Evolutionary conservation across 208 protist species (phyloP), one percentile per base, ranked within the genome.

Genomic region (Porcisia hertigi): DNA sequence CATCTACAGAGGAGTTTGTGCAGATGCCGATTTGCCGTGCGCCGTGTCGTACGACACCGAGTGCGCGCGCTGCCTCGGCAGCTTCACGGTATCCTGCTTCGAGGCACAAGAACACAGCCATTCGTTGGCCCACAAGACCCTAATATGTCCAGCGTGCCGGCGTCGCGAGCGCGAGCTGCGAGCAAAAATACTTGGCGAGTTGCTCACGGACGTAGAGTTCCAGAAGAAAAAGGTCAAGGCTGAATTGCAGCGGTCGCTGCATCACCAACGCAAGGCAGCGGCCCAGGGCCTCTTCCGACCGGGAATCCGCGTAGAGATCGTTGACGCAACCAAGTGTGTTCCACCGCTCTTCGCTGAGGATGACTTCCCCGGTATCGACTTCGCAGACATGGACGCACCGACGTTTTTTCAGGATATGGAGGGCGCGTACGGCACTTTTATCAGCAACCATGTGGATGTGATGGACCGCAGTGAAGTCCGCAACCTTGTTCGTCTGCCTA

Each of bases 361-460:
- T 20, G 90, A 95, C 75, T 96, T 96, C 72, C 90, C 93, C 23
- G 88, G 87, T 34, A 69, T 97, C 7, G 62, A 71, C n/a, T 97
- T 97, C 81, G 85, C 86, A 6, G 90, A 95, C 76, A 88, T 95
- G 77, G 76, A 80, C 5, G 74, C 55, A 36, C 84, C 88, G 0
- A 71, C 75, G 36, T 91, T 91, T 71, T 90, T 88, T 58, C 53
- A 77, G 34, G 65, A 77, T 18, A 84, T 97, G 78, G 81, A 94
- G 20, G 90, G 88, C 9, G 91, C 90, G 16, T 93, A 95, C 71
- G 93, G 91, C 57, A 95, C 88, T 12, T 93, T 95, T 78, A 78
- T 97, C 52, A 93, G 86, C 76, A 92, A 88, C 67, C 93, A 97
- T 71, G 91, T 97, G 2, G 91, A 97, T 71, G 84, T 94, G 34